Base-by-base conservation (phyloP, 164 flowering plant species). In the Vitis labrusca region DNA sequence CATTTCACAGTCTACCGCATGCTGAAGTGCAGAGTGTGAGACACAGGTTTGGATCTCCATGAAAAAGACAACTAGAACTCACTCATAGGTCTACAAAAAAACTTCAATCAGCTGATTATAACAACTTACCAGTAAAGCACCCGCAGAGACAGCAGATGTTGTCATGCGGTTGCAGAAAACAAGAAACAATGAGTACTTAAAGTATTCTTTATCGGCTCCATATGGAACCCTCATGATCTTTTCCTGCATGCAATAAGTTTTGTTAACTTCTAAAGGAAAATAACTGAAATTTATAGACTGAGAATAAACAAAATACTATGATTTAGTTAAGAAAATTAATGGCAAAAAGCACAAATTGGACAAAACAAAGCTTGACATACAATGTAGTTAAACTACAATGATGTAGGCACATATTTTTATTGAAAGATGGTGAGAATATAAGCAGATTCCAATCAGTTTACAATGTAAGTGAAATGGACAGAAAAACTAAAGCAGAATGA, bases 201-300 rank as follows among this genome's bases (percentile, higher is more conserved):
- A 95, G 65, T 53, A 89, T 66, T 93, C 99, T 76, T 86, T 83
- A 69, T 89, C 76, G 68, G 73, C 71, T 44, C 96, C 98, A 74
- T 93, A 96, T 6, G 97, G 98, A 55, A 96, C 88, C 82, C 97
- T 90, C 98, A 90, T 96, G 68, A 93, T 88, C 83, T 91, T 93
- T 76, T 96, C 99, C 99, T 96, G 91, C 79, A 82, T 4, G 57
- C 49, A 29, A 48, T 16, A 19, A 62, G 27, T 15, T 47, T 61
- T 3, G 14, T 60, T 53, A 11, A 74, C 12, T 13, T 30, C 30
- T 17, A 19, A 68, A 19, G 0, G 27, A 47, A 9, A 10, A 27
- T 49, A 58, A 19, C 32, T 27, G 37, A 71, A 19, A 19, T 29
- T 3, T 17, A 12, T 15, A 11, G 32, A 9, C 10, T 23, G 19